Percentiles rank a stretch among this genome's conserved stretches.
Conservation (phyloP, 2,329 filamentous ascomycete genomes). For the Ascomycota sp. region DNA sequence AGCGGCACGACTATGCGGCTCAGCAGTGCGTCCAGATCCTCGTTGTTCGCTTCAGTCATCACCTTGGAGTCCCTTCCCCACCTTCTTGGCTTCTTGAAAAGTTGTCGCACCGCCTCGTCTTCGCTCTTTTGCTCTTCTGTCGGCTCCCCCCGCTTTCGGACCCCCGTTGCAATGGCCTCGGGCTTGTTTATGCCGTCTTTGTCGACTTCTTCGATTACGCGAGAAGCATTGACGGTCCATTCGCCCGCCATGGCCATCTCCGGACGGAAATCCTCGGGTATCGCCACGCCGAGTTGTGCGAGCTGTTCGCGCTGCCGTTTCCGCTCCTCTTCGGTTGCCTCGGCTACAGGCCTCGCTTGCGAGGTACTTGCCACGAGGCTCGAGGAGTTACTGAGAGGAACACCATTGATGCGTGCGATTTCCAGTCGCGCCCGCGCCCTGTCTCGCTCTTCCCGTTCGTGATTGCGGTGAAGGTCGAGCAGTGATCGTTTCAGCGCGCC, state of each 20-base stretch:
- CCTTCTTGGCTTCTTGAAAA: constrained; percentile 37
- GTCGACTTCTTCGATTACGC: constrained; percentile 26
- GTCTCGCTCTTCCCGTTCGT: constrained; percentile 64
- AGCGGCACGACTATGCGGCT: constrained; percentile 12
- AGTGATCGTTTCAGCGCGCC: constrained; percentile 73
- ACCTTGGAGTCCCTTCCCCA: constrained; percentile 34
- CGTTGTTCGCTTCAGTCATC: constrained; percentile 23
- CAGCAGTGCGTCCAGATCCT: constrained; percentile 42
- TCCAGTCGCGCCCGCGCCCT: constrained; percentile 69
- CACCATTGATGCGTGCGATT: constrained; percentile 64
- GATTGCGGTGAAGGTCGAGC: constrained; percentile 66
- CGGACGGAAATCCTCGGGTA: constrained; percentile 57
- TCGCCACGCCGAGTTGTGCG: constrained; percentile 64
- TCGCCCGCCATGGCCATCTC: constrained; percentile 80
- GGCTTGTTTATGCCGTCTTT: constrained; percentile 18
- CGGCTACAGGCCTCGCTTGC: not conserved
- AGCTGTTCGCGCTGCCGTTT: constrained; percentile 77
- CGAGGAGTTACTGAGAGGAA: no score
- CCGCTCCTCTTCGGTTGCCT: constrained; percentile 42
- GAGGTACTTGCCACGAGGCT: not conserved
- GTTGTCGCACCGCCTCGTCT: constrained; percentile 32
- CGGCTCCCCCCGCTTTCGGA: constrained; percentile 40
- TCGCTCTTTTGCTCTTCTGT: constrained; percentile 38
- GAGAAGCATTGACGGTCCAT: constrained; percentile 56
- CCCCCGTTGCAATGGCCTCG: constrained; percentile 24